Evolutionary conservation across 768 basidiomycete genomes (phyloP), one percentile per base, ranked within the genome.

Genomic region (Harrya chromipes): DNA sequence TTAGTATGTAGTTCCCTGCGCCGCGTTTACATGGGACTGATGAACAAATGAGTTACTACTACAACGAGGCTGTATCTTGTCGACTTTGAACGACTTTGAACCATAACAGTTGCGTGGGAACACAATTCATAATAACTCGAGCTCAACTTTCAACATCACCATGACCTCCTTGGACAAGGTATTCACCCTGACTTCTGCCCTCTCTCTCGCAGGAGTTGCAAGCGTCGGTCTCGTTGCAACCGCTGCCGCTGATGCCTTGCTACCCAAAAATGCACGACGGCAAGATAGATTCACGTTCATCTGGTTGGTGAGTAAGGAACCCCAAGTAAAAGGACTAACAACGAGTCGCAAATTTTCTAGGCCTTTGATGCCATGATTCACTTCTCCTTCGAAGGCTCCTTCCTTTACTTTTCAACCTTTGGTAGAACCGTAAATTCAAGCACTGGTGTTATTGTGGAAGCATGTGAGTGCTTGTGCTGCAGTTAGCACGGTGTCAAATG

Each of bases 301-400:
- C 41, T 90, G 89, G 89, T 72, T 90, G 58, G 87, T 87, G 57
- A 59, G 79, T 71, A 14, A 4, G 23, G 14, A 12, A 10, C 31
- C 13, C 33, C 11, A 13, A n/a, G 16, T 13, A n/a, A n/a, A 17
- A 14, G 23, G 40, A 33, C 34, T 12, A 14, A 27, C 4, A 35
- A 46, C 17, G 33, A 53, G 39, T 14, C 27, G 8, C 21, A 17
- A 35, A 33, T 16, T 54, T 21, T 24, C 29, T 56, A 88, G 87
- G 78, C 85, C 19, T 91, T 91, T 57, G 88, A 91, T 64, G 87
- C 81, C 4, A 72, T 88, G 63, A 87, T 87, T 50, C 90, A 91
- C 63, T 86, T 89, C 65, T 73, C 74, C 0, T 82, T 88, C 49
- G 90, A 92, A 62, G 90, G 87, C 9, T 82, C 88, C 5, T 92